Percentiles rank a stretch among this genome's conserved stretches.
phyloP scores from a whole-genome alignment of 345 rosid species.

The Raphanus sativus region DNA sequence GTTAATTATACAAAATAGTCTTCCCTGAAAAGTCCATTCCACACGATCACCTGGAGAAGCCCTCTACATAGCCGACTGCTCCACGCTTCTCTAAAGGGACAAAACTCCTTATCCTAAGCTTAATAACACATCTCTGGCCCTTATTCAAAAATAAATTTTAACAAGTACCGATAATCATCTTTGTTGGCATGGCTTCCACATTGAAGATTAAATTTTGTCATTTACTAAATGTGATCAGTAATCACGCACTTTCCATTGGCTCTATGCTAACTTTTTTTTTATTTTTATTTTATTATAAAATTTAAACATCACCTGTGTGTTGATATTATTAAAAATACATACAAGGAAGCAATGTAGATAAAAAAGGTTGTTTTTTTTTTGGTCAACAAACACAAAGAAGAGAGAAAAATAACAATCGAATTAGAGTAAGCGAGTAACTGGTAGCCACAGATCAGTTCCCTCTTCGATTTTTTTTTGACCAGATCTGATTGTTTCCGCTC shows the following conservation, averaged over 20 bases:
- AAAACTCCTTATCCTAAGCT: background rate
- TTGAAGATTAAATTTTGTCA: background rate
- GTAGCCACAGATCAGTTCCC: slow-evolving; percentile 37
- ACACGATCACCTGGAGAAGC: background rate
- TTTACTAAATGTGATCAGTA: background rate
- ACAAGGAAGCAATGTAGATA: background rate
- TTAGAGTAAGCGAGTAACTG: slow-evolving; percentile 25
- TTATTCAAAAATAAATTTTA: background rate
- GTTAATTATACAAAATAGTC: background rate
- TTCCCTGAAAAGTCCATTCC: background rate
- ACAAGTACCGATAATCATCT: background rate
- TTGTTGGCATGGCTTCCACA: background rate
- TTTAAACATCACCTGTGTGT: background rate
- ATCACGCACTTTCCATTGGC: slow-evolving; percentile 23
- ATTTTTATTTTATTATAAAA: background rate
- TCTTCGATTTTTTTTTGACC: slow-evolving; percentile 19
- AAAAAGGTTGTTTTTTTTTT: no score
- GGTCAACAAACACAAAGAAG: no score
- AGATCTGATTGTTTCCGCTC: slow-evolving; percentile 29
- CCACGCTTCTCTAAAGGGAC: background rate
- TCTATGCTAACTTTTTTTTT: background rate
- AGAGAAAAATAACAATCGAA: background rate
- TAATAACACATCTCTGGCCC: background rate
- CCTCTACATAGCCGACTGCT: background rate
- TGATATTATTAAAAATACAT: background rate